phyloP scores from a whole-genome alignment of 805 yeast genomes.

The Hanseniaspora clermontiae region DNA sequence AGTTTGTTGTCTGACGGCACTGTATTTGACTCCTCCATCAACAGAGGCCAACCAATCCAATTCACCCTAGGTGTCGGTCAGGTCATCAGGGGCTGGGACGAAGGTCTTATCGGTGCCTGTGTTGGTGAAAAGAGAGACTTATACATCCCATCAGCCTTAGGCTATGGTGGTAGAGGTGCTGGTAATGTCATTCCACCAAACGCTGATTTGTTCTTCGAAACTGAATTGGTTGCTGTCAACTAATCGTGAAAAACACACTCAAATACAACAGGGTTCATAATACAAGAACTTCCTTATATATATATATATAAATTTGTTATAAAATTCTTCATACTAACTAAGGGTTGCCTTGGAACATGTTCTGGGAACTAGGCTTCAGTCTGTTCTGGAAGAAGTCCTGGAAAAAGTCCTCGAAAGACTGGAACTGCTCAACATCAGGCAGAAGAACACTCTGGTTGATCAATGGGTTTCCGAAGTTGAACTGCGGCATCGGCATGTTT shows the following conservation, averaged over 20 bases:
- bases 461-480: neutral
- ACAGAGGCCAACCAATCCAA: conserved; percentile 52
- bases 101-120: conserved; percentile 73
- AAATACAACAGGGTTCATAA: no score
- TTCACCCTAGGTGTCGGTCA: conserved; percentile 67
- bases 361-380: conserved; percentile 26
- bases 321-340: no score
- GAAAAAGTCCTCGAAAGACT: conserved; percentile 46
- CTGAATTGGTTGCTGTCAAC: conserved; percentile 21
- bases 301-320: no score
- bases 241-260: no score
- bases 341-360: conserved; percentile 17
- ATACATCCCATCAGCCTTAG: conserved; percentile 66
- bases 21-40: conserved; percentile 61
- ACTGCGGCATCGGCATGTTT: neutral
- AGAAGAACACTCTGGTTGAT: conserved; percentile 16
- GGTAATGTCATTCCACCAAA: conserved; percentile 69
- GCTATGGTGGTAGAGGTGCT: conserved; percentile 64
- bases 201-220: conserved; percentile 43
- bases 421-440: conserved; percentile 39
- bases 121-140: conserved; percentile 74
- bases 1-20: conserved; percentile 46
- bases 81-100: conserved; percentile 86
- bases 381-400: conserved; percentile 33
- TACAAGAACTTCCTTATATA: no score